These are phyloP conservation scores for Botrytis fabae DNA, from an alignment of 2,329 filamentous ascomycete species.

Conservation along the genomic window DNA sequence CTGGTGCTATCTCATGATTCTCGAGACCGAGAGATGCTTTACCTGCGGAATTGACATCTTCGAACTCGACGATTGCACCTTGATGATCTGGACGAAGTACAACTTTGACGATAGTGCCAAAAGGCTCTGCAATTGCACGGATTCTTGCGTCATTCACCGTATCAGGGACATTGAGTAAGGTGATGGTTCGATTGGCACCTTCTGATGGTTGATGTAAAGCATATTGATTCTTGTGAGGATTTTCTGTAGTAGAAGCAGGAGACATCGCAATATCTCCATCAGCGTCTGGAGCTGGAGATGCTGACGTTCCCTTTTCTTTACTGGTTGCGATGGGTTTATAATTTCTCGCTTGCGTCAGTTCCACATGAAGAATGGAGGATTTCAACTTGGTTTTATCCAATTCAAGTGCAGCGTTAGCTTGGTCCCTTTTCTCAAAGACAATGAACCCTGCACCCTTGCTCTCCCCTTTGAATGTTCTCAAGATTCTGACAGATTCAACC, in stretches of 20 bases:
- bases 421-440: conserved; percentile 69
- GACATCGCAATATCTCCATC: conserved; percentile 40
- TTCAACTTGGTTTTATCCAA: conserved; percentile 72
- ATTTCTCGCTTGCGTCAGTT: conserved; percentile 56
- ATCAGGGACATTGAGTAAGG: conserved; percentile 83
- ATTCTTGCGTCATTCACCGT: conserved; percentile 89
- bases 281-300: conserved; percentile 40
- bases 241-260: conserved; percentile 29
- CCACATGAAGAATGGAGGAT: conserved; percentile 66
- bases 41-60: conserved; percentile 65
- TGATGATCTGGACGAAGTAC: conserved; percentile 77
- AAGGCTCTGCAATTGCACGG: conserved; percentile 66
- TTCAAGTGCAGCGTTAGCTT: conserved; percentile 66
- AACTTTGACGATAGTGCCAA: conserved; percentile 73
- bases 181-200: conserved; percentile 69
- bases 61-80: conserved; percentile 83
- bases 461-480: conserved; percentile 65
- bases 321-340: conserved; percentile 56
- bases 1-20: conserved; percentile 53
- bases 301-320: conserved; percentile 40
- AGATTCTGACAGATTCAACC: conserved; percentile 70
- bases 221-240: conserved; percentile 31
- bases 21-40: conserved; percentile 64
- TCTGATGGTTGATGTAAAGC: conserved; percentile 46
- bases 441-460: conserved; percentile 80